Evolutionary conservation across 2,329 filamentous ascomycete species (phyloP), one percentile per base, ranked within the genome.

Genomic region (Dothideomycetes sp.): DNA sequence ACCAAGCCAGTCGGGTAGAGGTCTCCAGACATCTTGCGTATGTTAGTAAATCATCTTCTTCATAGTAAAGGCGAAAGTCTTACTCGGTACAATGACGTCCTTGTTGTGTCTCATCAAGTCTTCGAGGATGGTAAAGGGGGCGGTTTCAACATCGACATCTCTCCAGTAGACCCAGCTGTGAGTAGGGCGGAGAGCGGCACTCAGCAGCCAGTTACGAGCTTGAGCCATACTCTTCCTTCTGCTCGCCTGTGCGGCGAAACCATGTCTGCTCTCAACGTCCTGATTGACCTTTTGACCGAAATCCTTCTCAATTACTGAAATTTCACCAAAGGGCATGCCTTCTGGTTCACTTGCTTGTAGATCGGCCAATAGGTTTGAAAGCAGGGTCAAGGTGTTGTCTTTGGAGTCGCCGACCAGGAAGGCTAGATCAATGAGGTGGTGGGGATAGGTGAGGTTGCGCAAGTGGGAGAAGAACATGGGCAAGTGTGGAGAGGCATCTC

Each of bases 151-250:
- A 64, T 98, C 91, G 17, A 94, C 91, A 65, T 98, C 91, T 63
- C 91, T 80, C 91, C 91, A 98, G 60, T 98, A 98, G 8, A 98
- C 91, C 91, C 91, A 98, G 49, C 88, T 95, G 60, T 98, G 91
- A 38, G 91, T 93, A 2, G 91, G 91, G 30, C 91, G 79, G 40
- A 98, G 68, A 16, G 91, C 89, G 28, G 91, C 89, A 55, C 87
- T 95, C 43, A 98, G 67, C 38, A 98, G 71, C 91, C 91, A 98
- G 64, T 98, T 98, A 47, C 91, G 77, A 36, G 91, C 91, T 65
- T 95, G 87, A 1, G 91, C 91, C 91, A 98, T 98, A 55, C 94
- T 73, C 68, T 98, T 98, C 62, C 91, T 78, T 53, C 91, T 76
- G 51, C 82, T 84, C 17, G 91, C 91, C 64, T 98, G 91, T 1